Evolutionary conservation across 1,284 basidiomycete species (phyloP), one percentile per base, ranked within the genome.

Genomic region (Anthracocystis panici-leucophaei): DNA sequence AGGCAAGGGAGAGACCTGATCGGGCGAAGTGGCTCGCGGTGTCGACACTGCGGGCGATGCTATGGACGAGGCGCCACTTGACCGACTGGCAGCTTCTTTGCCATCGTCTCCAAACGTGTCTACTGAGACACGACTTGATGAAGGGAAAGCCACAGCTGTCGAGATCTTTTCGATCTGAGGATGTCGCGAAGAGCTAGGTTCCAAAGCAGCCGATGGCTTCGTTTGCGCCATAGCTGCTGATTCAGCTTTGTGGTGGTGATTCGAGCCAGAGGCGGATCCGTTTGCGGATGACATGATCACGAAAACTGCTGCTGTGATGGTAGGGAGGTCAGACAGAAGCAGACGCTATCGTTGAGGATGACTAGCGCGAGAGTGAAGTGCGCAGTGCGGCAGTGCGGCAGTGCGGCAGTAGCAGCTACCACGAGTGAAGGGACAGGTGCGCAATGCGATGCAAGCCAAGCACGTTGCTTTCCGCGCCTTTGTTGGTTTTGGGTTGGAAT

Each of bases 21-120:
- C 61, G 14, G 71, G 71, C 12, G 71, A 74, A 16, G 61, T 57
- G 5, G 71, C 71, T 1, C 71, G 42, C 8, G 71, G 71, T 20
- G 71, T 74, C 27, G 71, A 74, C 2, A 60, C 49, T 14, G 65
- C 46, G 12, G 71, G 65, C 16, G 71, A 73, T 5, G 70, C 65
- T 42, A 67, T 48, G 2, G 70, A 61, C 10, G 54, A 68, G 20
- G 65, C 64, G 35, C 53, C 57, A 23, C 61, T 70, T 0, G 61
- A 70, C 8, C 61, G 45, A 21, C 29, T 53, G 5, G 44, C 48
- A 2, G 25, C 48, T n/a, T 57, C 50, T 11, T 42, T 23, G 18
- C 40, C 31, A 40, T 66, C 53, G 7, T 38, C 41, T 23, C 20
- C 42, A 41, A 25, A 46, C 2, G 65, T 46, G 9, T 70, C 67